phyloP scores from a whole-genome alignment of 139 green algal genomes.

The Haematococcus sp. region DNA sequence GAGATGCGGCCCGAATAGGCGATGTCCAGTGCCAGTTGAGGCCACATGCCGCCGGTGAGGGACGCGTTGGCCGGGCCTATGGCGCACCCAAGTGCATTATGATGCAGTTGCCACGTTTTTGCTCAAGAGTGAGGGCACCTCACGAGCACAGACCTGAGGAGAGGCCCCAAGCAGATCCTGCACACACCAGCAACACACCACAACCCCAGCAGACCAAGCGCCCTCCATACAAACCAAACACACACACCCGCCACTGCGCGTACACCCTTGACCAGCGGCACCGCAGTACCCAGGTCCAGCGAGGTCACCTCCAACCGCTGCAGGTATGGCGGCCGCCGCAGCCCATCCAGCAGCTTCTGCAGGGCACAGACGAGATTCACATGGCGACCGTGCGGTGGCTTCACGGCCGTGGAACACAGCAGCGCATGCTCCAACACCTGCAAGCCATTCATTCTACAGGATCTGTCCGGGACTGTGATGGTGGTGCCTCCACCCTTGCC shows the following conservation, averaged over 20 bases:
- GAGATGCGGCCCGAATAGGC: neutral
- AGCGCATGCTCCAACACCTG: neutral
- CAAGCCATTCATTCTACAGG: too few relatives aligned
- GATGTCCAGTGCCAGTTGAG: slow-evolving; percentile 21
- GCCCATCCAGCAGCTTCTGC: slow-evolving; percentile 16
- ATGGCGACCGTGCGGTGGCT: neutral
- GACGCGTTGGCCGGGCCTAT: slow-evolving; percentile 16
- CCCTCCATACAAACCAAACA: too few relatives aligned
- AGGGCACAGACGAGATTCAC: neutral
- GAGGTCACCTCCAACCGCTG: slow-evolving; percentile 5
- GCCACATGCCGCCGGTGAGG: neutral
- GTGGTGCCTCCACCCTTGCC: too few relatives aligned
- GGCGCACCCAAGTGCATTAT: too few relatives aligned
- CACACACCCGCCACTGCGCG: slow-evolving; percentile 23
- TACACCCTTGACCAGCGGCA: slow-evolving; percentile 21
- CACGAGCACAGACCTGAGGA: too few relatives aligned
- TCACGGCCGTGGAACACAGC: too few relatives aligned
- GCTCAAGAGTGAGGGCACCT: too few relatives aligned
- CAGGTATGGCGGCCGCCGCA: slow-evolving; percentile 20
- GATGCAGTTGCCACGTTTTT: too few relatives aligned
- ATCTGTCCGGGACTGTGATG: too few relatives aligned
- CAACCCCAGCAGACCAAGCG: neutral
- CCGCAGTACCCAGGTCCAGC: slow-evolving; percentile 18
- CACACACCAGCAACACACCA: too few relatives aligned
- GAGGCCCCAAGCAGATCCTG: too few relatives aligned